Conservation (phyloP, 139 green algal species). For the Chlamydomonas incerta region DNA sequence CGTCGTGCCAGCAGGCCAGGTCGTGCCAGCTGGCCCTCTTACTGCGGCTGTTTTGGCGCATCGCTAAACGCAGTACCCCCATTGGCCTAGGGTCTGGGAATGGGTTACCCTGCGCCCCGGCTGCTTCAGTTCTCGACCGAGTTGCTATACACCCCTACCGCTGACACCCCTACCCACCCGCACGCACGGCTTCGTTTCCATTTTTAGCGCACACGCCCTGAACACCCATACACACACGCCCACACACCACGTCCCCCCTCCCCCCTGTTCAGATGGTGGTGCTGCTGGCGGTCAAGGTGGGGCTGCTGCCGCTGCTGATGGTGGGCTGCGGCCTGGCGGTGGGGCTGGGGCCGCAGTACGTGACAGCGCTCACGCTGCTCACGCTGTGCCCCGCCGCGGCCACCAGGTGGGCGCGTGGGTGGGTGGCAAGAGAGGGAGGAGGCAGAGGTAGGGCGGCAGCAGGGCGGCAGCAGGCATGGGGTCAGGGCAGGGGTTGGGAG, state of each 20-base stretch:
- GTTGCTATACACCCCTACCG: no score
- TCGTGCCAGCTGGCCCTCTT: not conserved
- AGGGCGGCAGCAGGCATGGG: no score
- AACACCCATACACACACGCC: not conserved
- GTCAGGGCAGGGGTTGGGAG: no score
- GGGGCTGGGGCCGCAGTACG: conserved; percentile 11
- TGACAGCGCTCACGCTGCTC: conserved; percentile 31
- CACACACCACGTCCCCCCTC: not conserved
- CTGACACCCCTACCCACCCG: no score
- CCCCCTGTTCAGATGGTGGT: conserved; percentile 20
- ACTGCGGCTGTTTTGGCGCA: not conserved
- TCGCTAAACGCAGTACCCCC: no score
- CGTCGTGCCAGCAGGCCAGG: not conserved
- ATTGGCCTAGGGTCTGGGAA: no score
- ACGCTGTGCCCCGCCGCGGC: conserved; percentile 28
- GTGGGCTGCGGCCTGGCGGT: conserved; percentile 1
- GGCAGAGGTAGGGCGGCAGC: no score
- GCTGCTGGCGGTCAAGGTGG: conserved; percentile 25
- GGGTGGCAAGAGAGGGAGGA: no score
- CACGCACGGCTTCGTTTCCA: no score
- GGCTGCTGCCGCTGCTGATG: conserved; percentile 30
- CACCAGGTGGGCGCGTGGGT: not conserved
- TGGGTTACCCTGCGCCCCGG: no score
- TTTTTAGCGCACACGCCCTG: no score
- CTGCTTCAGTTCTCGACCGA: no score